Base-by-base conservation (phyloP, 345 rosid species). In the Murraya koenigii region DNA sequence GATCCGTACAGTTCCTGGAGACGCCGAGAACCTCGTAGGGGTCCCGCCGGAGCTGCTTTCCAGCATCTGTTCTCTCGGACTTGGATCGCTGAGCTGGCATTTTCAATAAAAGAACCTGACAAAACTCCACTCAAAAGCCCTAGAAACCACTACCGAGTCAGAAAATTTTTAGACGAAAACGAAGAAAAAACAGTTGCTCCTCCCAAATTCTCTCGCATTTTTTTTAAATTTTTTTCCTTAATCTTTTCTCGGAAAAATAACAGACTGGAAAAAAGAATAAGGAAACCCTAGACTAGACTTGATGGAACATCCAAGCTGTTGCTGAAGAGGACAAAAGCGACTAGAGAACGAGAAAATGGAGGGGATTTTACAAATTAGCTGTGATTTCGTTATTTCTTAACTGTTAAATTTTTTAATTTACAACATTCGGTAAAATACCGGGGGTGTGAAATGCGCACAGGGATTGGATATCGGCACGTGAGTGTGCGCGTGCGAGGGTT, bases 11-110 rank as follows among this genome's bases (percentile, higher is more conserved):
- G 92, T 83, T 90, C 84, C 82, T 85, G 38, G 90, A 82, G 80
- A 96, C 85, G 26, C 90, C 92, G 26, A 96, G 94, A 33, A 93
- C 95, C 80, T 94, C 98, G 80, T 94, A 96, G 17, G 97, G 97
- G 83, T 94, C 98, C 69, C 98, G 93, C 72, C 97, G 88, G 79
- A 84, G 88, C 86, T 89, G 95, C 90, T 87, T 85, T 75, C 80
- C 88, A 23, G 83, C 89, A 74, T 90, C 93, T 69, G 81, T 81
- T 79, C 85, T 90, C 90, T 90, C 99, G 86, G 93, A 85, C 85
- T 84, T 92, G 71, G 93, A 86, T 83, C 89, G 84, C 72, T 82
- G 89, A 77, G 87, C 80, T 47, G 91, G 88, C 96, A 92, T 91
- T 82, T 74, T 79, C 44, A 22, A 68, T 63, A 52, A 69, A 36